These are phyloP conservation scores for Colletotrichum plurivorum DNA, from an alignment of 2,329 filamentous ascomycete species.

Conservation along the genomic window DNA sequence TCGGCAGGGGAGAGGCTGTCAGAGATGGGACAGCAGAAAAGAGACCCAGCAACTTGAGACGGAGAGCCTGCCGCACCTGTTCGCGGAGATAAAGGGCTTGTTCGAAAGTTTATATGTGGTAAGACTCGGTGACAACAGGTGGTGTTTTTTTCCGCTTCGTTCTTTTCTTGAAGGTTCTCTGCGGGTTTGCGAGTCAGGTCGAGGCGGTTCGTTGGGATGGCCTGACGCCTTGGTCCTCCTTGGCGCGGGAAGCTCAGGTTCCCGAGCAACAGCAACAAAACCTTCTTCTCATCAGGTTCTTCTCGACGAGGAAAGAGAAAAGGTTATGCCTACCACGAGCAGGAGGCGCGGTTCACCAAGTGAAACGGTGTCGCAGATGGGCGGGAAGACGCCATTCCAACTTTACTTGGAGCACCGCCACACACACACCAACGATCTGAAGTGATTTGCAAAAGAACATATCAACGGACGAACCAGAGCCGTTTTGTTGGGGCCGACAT, in stretches of 20 bases:
- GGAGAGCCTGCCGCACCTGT: neutral
- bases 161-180: neutral
- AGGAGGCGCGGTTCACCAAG: no score
- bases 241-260: constrained; percentile 12
- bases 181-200: constrained; percentile 21
- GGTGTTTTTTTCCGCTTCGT: no score
- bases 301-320: neutral
- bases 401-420: constrained; percentile 6
- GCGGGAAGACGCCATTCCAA: neutral
- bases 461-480: constrained; percentile 28
- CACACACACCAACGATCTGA: neutral
- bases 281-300: neutral
- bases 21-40: constrained; percentile 27
- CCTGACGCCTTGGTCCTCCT: neutral
- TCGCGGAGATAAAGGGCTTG: constrained; percentile 3
- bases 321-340: neutral
- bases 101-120: constrained; percentile 1
- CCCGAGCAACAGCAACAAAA: neutral
- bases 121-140: neutral
- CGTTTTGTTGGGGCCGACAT: neutral
- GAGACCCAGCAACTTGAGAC: constrained; percentile 33
- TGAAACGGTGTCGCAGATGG: neutral
- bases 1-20: constrained; percentile 23
- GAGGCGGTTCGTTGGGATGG: neutral
- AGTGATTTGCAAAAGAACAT: constrained; percentile 18